phyloP scores from a whole-genome alignment of 2,329 filamentous ascomycete species.

The Fusarium staphyleae region DNA sequence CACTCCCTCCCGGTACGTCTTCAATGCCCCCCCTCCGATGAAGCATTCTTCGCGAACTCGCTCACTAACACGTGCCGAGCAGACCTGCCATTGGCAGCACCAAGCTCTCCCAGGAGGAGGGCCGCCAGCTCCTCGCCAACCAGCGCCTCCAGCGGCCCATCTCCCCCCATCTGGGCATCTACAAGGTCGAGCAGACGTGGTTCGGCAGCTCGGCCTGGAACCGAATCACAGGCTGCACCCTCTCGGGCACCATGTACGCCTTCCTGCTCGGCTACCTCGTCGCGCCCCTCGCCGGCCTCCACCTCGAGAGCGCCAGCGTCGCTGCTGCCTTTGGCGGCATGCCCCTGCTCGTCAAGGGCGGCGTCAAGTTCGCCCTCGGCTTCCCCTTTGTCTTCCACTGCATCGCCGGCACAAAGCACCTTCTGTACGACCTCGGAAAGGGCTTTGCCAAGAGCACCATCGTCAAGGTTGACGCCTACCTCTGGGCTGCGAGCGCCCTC shows the following conservation, averaged over 20 bases:
- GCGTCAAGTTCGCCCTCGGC: constrained; percentile 60
- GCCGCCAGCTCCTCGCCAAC: constrained; percentile 72
- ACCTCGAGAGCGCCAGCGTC: constrained; percentile 65
- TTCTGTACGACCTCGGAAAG: constrained; percentile 59
- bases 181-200: constrained; percentile 87
- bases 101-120: constrained; percentile 62
- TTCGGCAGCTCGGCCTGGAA: constrained; percentile 75
- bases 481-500: constrained; percentile 57
- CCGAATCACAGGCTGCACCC: constrained; percentile 80
- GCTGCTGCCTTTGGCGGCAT: constrained; percentile 67
- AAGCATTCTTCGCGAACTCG: neutral
- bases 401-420: constrained; percentile 63
- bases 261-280: constrained; percentile 83
- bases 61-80: constrained; percentile 11
- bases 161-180: constrained; percentile 85
- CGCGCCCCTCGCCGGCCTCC: constrained; percentile 74
- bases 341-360: constrained; percentile 65
- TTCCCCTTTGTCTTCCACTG: constrained; percentile 68
- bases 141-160: constrained; percentile 85
- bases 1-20: constrained; percentile 56
- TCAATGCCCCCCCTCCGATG: neutral
- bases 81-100: constrained; percentile 54
- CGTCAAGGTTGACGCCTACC: constrained; percentile 53
- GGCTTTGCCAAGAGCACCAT: constrained; percentile 60
- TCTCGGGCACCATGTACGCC: constrained; percentile 78